phyloP scores from a whole-genome alignment of 139 green algal genomes.

The Coccomyxa sp. region DNA sequence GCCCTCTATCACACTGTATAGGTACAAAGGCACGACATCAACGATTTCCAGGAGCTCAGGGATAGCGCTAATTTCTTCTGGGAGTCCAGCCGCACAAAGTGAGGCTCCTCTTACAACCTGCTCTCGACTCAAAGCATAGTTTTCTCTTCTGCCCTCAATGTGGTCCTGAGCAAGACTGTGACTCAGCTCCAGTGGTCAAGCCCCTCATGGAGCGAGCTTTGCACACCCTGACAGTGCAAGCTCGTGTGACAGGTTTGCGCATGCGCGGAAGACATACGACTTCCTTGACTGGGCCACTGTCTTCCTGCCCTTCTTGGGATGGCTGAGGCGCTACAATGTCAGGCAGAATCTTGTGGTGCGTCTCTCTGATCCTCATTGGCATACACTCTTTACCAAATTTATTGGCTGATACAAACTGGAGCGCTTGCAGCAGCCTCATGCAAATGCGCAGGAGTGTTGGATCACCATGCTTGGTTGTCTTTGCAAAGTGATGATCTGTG shows the following conservation, averaged over 20 bases:
- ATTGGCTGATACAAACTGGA: neutral
- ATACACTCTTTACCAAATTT: neutral
- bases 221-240: too few relatives aligned
- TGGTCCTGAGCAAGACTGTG: too few relatives aligned
- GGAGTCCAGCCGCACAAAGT: neutral
- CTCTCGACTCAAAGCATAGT: too few relatives aligned
- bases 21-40: neutral
- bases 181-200: too few relatives aligned
- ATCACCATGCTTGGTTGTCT: neutral
- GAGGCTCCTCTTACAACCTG: too few relatives aligned
- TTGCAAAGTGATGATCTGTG: neutral
- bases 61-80: neutral
- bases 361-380: neutral
- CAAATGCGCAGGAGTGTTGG: neutral
- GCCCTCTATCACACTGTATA: too few relatives aligned
- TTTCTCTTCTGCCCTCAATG: too few relatives aligned
- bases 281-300: conserved; percentile 39
- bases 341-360: conserved; percentile 30
- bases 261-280: neutral
- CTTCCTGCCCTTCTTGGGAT: conserved; percentile 53
- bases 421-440: neutral
- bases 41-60: neutral
- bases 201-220: too few relatives aligned
- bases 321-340: conserved; percentile 57
- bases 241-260: neutral